These are phyloP conservation scores for Pythium sukuiense DNA, from an alignment of 352 stramenopile species.

Conservation along the genomic window DNA sequence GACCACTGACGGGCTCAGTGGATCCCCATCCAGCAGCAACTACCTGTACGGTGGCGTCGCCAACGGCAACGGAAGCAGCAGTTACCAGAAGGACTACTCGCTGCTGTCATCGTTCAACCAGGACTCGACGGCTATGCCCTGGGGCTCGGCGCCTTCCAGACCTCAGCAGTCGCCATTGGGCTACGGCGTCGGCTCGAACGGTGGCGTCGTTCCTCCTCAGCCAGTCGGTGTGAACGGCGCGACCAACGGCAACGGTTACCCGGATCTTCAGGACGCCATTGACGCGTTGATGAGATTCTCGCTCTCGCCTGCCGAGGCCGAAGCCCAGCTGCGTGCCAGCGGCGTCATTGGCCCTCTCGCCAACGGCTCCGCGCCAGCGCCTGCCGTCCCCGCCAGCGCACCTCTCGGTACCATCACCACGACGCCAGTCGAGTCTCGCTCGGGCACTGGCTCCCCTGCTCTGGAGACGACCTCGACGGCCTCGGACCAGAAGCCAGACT, in stretches of 20 bases:
- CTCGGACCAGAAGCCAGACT: conserved; percentile 45
- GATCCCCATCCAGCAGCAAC: conserved; percentile 28
- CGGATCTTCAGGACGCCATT: conserved; percentile 84
- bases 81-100: conserved; percentile 66
- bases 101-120: conserved; percentile 65
- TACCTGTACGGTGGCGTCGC: conserved; percentile 36
- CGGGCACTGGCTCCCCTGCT: conserved; percentile 4
- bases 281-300: conserved; percentile 88
- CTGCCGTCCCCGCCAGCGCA: conserved; percentile 5
- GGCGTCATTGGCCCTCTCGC: conserved; percentile 7
- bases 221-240: conserved; percentile 27
- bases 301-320: conserved; percentile 50
- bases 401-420: conserved; percentile 38
- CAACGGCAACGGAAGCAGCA: conserved; percentile 16
- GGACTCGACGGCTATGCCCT: conserved; percentile 20
- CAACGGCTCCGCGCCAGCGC: conserved; percentile 6
- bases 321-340: conserved; percentile 21
- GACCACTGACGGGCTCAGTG: conserved; percentile 26
- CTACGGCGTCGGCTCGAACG: conserved; percentile 14
- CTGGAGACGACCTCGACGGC: conserved; percentile 23
- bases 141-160: conserved; percentile 14
- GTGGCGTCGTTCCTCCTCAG: conserved; percentile 26
- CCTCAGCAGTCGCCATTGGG: conserved; percentile 10
- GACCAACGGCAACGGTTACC: conserved; percentile 46
- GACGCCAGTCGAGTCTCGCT: conserved; percentile 27